A percentile compares a stretch with the other conserved stretches of the same genome.
Evolutionary conservation across 2,329 filamentous ascomycete species (phyloP).

Genomic region (Cyclaneusma minus): DNA sequence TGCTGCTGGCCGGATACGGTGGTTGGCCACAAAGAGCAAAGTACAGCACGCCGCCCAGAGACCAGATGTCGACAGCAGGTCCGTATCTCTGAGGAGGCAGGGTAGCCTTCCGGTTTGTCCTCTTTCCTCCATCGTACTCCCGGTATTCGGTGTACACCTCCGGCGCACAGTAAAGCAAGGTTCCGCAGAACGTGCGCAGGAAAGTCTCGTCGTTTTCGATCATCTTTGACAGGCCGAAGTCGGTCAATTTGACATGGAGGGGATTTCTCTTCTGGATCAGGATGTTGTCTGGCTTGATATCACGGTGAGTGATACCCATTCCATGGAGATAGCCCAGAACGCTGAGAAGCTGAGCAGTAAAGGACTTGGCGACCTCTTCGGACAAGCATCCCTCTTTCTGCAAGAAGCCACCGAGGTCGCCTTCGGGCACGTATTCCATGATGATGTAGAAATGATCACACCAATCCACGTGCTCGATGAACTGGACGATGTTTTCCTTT

Average conservation of each 20-base stretch:
- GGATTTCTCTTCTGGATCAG: constrained; percentile 61
- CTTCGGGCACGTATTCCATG: constrained; percentile 80
- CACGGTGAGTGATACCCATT: constrained; percentile 88
- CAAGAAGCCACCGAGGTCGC: constrained; percentile 69
- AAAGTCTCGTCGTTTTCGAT: constrained; percentile 84
- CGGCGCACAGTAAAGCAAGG: constrained; percentile 85
- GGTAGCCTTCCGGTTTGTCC: constrained; percentile 33
- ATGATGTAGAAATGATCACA: constrained; percentile 78
- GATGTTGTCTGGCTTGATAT: constrained; percentile 98
- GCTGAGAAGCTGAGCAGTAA: constrained; percentile 63
- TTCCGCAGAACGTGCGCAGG: constrained; percentile 91
- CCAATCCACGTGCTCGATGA: constrained; percentile 77
- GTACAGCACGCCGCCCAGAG: constrained; percentile 81
- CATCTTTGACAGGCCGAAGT: constrained; percentile 94
- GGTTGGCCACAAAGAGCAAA: constrained; percentile 66
- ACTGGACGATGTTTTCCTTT: constrained; percentile 78
- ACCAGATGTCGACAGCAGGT: constrained; percentile 93
- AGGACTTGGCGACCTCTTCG: constrained; percentile 53
- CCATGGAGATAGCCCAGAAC: constrained; percentile 77
- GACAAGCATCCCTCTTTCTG: constrained; percentile 41
- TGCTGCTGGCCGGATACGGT: constrained; percentile 66
- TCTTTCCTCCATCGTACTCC: constrained; percentile 53
- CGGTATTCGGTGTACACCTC: constrained; percentile 75
- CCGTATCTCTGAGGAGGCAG: constrained; percentile 52
- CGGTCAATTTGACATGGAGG: constrained; percentile 76